phyloP scores from a whole-genome alignment of 2,329 filamentous ascomycete species.

The Clarireedia hainanense region DNA sequence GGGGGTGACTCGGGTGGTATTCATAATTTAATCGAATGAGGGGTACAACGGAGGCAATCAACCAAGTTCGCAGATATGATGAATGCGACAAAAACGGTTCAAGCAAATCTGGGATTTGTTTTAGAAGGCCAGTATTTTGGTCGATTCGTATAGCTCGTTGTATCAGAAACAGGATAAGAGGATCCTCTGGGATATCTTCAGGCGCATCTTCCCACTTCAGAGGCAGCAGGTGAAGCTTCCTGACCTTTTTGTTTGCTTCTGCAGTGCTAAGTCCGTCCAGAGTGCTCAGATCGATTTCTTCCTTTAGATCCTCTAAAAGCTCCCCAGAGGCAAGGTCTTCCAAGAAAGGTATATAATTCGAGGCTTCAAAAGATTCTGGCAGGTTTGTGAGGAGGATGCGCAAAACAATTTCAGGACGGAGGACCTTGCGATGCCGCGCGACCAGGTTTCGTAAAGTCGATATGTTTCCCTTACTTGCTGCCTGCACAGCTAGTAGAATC shows the following conservation, averaged over 20 bases:
- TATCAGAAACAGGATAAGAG: slow-evolving; percentile 56
- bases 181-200: slow-evolving; percentile 42
- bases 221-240: slow-evolving; percentile 55
- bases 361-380: slow-evolving; percentile 60
- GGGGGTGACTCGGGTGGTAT: slow-evolving; percentile 47
- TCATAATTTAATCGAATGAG: slow-evolving; percentile 61
- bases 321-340: slow-evolving; percentile 38
- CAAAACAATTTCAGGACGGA: slow-evolving; percentile 58
- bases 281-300: slow-evolving; percentile 43
- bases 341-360: slow-evolving; percentile 54
- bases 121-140: slow-evolving; percentile 61
- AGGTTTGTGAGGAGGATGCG: slow-evolving; percentile 70
- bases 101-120: slow-evolving; percentile 59
- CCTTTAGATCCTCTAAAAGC: slow-evolving; percentile 30
- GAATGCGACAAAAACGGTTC: slow-evolving; percentile 58
- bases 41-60: slow-evolving; percentile 60
- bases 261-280: slow-evolving; percentile 54
- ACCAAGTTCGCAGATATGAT: slow-evolving; percentile 57
- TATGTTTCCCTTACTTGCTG: slow-evolving; percentile 59
- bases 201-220: slow-evolving; percentile 44
- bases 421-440: slow-evolving; percentile 45
- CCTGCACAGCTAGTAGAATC: slow-evolving; percentile 64
- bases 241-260: slow-evolving; percentile 54
- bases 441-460: slow-evolving; percentile 53
- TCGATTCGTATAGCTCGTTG: slow-evolving; percentile 63